A percentile compares a stretch with the other conserved stretches of the same genome.
Conservation (phyloP, 768 basidiomycete species). For the Mycena filopes region DNA sequence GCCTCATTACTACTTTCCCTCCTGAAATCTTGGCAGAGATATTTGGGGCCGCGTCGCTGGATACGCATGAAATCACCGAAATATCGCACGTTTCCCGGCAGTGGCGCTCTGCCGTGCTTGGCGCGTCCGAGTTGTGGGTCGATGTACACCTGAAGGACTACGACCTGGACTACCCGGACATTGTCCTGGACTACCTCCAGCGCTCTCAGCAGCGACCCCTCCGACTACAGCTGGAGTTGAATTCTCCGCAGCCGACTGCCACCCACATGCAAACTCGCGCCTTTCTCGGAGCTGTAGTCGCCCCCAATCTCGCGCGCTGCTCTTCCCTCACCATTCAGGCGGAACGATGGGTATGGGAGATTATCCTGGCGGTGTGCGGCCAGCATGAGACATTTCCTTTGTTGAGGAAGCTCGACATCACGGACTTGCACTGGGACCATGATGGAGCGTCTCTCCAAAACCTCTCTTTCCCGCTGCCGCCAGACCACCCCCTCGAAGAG, state of each 20-base stretch:
- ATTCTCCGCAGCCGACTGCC: neutral
- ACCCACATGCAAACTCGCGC: neutral
- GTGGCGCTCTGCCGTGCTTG: constrained; percentile 17
- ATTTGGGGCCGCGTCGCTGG: neutral
- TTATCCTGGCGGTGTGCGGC: constrained; percentile 4
- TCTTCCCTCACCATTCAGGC: constrained; percentile 3
- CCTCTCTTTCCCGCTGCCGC: constrained; percentile 8
- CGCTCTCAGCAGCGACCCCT: constrained; percentile 16
- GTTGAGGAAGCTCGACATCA: constrained; percentile 10
- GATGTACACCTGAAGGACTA: neutral
- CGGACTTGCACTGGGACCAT: neutral
- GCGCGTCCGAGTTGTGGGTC: constrained; percentile 21
- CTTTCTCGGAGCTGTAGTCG: constrained; percentile 13
- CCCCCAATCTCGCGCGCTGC: constrained; percentile 19
- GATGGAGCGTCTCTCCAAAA: neutral
- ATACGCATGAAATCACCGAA: neutral
- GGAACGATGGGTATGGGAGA: constrained; percentile 5
- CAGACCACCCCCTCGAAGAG: constrained; percentile 13
- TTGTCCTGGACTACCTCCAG: constrained; percentile 11
- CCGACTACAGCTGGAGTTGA: neutral
- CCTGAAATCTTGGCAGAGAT: constrained; percentile 11
- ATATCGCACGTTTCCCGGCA: constrained; percentile 13
- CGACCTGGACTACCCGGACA: constrained; percentile 1
- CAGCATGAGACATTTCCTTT: constrained; percentile 18
- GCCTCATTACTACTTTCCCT: constrained; percentile 8